These are phyloP conservation scores for Boletus sp. DNA, from an alignment of 768 basidiomycete genomes.

Conservation along the genomic window DNA sequence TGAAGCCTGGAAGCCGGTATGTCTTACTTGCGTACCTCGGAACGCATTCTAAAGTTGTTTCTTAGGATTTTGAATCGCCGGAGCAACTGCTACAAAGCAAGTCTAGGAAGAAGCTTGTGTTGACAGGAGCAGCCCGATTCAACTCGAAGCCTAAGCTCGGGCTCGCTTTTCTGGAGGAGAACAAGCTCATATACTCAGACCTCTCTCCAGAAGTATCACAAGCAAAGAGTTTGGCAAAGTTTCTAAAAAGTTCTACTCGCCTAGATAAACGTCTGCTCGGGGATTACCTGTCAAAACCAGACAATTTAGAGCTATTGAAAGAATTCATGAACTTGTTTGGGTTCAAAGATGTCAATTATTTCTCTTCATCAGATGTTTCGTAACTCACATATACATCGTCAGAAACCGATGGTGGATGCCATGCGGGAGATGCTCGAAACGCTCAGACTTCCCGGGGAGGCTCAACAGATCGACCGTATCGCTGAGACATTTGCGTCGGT, in stretches of 20 bases:
- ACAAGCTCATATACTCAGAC: slow-evolving; percentile 79
- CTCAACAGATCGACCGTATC: slow-evolving; percentile 90
- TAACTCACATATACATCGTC: slow-evolving; percentile 5
- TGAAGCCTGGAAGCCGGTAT: slow-evolving; percentile 63
- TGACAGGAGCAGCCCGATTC: slow-evolving; percentile 82
- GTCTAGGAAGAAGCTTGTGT: slow-evolving; percentile 80
- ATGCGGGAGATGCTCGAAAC: slow-evolving; percentile 92
- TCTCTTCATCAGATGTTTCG: not conserved
- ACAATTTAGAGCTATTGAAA: slow-evolving; percentile 79
- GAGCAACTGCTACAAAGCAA: slow-evolving; percentile 65
- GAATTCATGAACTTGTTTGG: slow-evolving; percentile 88
- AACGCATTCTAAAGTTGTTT: not conserved
- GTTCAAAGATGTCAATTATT: slow-evolving; percentile 72
- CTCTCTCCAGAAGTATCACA: slow-evolving; percentile 54
- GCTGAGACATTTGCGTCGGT: slow-evolving; percentile 92
- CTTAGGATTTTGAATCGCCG: slow-evolving; percentile 52
- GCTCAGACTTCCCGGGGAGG: slow-evolving; percentile 92
- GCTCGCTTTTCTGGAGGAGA: slow-evolving; percentile 86
- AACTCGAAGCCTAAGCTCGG: slow-evolving; percentile 92
- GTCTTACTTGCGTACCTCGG: slow-evolving; percentile 18
- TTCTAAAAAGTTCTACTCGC: slow-evolving; percentile 78
- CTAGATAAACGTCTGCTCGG: slow-evolving; percentile 93
- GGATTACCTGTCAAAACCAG: slow-evolving; percentile 87
- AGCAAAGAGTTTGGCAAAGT: slow-evolving; percentile 70
- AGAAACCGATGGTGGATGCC: slow-evolving; percentile 96